Evolutionary conservation across 2,329 filamentous ascomycete species (phyloP), one percentile per base, ranked within the genome.

Genomic region (Calonectria leucothoes): DNA sequence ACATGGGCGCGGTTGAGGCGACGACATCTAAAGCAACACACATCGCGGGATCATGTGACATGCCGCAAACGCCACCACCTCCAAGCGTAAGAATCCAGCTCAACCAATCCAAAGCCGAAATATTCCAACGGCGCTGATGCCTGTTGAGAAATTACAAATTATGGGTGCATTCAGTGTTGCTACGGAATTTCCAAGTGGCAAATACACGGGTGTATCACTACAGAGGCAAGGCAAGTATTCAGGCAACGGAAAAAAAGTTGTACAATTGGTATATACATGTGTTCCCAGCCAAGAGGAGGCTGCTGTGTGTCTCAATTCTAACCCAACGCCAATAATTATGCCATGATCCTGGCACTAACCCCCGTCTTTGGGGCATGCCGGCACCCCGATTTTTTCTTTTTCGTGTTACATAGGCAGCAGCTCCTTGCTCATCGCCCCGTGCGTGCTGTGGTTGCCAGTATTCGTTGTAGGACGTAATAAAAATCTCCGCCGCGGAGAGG

Each of bases 1-100:
- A 74, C 69, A 74, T 63, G 71, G 77, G 78, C 79, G 78, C 72
- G 65, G 64, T 49, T 49, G 64, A 67, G 70, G 31, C 55, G 35
- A 66, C 75, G 68, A 81, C 70, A 80, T 81, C 79, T 25, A 81
- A 69, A 81, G 79, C 78, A 80, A 80, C 78, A 80, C 78, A 65
- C 66, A 79, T 79, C 79, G 70, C 79, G 76, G 75, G 69, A 73
- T 81, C 79, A 81, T 79, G 79, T 81, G 79, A 81, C 76, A n/a
- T 17, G 23, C 25, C 61, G 12, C 33, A 20, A 31, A 61, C 35
- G 27, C 37, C 42, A 37, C 20, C 35, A 51, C n/a, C n/a, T n/a
- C n/a, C 20, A 45, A 39, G 29, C 20, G 63, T 68, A 45, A 64
- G 23, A 66, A 69, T 65, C 25, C 45, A 42, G 65, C 17, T 49